Base-by-base conservation (phyloP, 164 flowering plant species). In the Stephania yunnanensis region DNA sequence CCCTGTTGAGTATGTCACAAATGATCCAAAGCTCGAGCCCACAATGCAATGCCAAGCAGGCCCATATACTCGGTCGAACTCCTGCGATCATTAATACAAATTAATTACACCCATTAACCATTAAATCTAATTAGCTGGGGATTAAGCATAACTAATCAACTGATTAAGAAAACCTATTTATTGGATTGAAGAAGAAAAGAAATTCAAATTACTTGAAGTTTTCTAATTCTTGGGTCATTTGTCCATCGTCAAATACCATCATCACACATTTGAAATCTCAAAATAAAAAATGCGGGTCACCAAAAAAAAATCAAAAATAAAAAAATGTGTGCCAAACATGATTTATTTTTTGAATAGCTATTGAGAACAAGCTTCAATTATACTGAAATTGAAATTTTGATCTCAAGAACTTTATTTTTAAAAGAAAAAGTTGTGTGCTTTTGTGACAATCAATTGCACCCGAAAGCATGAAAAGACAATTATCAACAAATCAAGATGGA, bases 31-130 rank as follows among this genome's bases (percentile, higher is more conserved):
- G 75, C 86, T 85, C 69, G 90, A 83, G 17, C 96, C 96, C 72
- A 89, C 93, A 6, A 91, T 89, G 83, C 96, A 91, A 71, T 91
- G 96, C 96, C 96, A 91, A 19, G 96, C 93, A 46, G 93, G 96
- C 68, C 93, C 96, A 74, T 91, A 89, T 22, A 82, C 88, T 63
- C 82, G 76, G 65, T 91, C 97, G 72, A 92, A 90, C 69, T 92
- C 97, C 97, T 92, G 87, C 83, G 72, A 61, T 58, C 5, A 58
- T 61, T 61, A n/a, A 50, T 50, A 58, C 20, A 15, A 15, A 58
- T 36, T 36, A 5, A 58, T 36, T 36, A 5, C 64, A 58, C 64
- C 64, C 64, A 58, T 15, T 58, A 15, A 10, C 6, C 17, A 15
- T 58, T 3, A 36, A 36, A 2, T 36, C 42, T 36, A 36, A 36